These are phyloP conservation scores for Phytophthora macrochlamydospora DNA, from an alignment of 352 stramenopile genomes.

Conservation along the genomic window DNA sequence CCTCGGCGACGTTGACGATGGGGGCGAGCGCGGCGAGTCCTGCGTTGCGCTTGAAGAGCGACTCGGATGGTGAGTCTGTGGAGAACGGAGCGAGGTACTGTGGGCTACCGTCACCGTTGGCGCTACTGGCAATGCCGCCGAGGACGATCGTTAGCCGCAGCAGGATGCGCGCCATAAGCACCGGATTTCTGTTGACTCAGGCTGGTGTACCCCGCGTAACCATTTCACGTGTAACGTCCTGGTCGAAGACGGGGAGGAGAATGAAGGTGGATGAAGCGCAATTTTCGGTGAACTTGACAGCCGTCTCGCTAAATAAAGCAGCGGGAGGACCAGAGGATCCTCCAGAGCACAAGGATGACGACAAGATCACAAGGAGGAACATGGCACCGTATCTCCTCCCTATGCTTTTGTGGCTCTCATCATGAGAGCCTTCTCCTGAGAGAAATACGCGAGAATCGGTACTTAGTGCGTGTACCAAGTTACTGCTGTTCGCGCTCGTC, in stretches of 20 bases:
- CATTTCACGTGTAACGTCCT: neutral
- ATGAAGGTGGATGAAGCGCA: no score
- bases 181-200: neutral
- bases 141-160: neutral
- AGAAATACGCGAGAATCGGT: neutral
- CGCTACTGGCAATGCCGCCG: neutral
- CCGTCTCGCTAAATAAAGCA: neutral
- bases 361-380: no score
- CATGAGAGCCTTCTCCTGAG: neutral
- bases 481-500: neutral
- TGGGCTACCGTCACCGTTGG: neutral
- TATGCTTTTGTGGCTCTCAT: no score
- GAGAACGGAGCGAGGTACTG: constrained; percentile 37
- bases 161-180: neutral
- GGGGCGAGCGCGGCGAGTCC: constrained; percentile 44
- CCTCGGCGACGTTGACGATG: constrained; percentile 48
- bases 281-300: no score
- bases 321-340: neutral
- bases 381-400: no score
- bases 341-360: no score
- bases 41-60: constrained; percentile 46
- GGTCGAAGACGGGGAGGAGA: no score
- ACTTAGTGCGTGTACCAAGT: neutral
- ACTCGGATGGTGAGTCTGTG: constrained; percentile 34
- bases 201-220: no score